These are phyloP conservation scores for Phytophthora agathidicida DNA, from an alignment of 352 stramenopile species.

Conservation along the genomic window DNA sequence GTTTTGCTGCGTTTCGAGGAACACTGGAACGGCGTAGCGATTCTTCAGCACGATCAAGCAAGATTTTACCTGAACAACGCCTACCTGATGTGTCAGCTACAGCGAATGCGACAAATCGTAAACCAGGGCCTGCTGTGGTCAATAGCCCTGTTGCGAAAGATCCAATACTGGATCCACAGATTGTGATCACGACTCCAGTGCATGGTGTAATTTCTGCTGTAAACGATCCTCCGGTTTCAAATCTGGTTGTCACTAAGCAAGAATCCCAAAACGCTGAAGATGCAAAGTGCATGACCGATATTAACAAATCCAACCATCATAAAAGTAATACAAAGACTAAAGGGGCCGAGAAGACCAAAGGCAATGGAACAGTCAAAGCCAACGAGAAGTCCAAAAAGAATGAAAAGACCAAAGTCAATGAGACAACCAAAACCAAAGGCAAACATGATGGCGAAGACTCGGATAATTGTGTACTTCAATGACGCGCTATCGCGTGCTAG, in stretches of 20 bases:
- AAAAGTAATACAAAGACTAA: no score
- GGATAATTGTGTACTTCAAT: conserved; percentile 36
- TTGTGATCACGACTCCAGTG: neutral
- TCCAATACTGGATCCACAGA: neutral
- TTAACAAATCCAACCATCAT: neutral
- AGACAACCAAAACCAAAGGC: conserved; percentile 1
- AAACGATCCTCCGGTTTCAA: neutral
- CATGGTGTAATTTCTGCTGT: neutral
- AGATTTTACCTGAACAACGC: conserved; percentile 11
- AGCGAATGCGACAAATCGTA: neutral
- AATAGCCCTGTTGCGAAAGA: neutral
- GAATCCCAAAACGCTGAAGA: neutral
- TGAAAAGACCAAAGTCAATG: conserved; percentile 4
- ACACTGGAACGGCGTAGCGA: conserved; percentile 26
- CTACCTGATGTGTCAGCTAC: neutral
- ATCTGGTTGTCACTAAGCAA: neutral
- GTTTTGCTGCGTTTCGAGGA: conserved; percentile 40
- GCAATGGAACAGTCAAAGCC: conserved; percentile 1
- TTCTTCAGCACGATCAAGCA: conserved; percentile 8
- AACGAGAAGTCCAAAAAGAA: no score
- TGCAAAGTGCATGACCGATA: neutral
- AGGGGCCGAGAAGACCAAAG: neutral
- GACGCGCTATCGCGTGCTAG: neutral
- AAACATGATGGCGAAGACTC: conserved; percentile 12
- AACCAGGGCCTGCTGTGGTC: neutral